Evolutionary conservation across 345 rosid genomes (phyloP).

Genomic region (Corchorus capsularis): DNA sequence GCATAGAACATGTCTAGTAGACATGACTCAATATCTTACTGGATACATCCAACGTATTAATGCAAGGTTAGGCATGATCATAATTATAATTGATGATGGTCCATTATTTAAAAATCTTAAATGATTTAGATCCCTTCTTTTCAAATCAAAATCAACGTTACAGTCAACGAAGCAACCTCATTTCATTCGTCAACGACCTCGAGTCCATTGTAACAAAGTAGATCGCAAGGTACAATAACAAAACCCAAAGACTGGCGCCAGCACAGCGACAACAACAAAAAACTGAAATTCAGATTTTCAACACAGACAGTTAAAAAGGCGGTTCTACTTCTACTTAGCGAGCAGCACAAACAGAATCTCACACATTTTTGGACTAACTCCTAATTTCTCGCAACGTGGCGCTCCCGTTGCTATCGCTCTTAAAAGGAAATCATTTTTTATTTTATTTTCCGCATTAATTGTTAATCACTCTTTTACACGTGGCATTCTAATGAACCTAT

Average conservation of each 20-base stretch:
- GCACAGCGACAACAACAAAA: neutral
- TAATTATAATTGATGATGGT: neutral
- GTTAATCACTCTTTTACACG: neutral
- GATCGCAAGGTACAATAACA: neutral
- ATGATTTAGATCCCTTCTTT: neutral
- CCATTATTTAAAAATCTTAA: neutral
- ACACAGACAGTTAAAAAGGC: conserved; percentile 5
- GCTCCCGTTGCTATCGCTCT: neutral
- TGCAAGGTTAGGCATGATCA: neutral
- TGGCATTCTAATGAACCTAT: conserved; percentile 12
- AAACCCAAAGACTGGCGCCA: neutral
- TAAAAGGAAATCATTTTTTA: neutral
- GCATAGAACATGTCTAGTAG: neutral
- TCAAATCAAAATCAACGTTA: neutral
- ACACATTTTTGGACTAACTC: neutral
- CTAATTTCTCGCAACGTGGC: conserved; percentile 31
- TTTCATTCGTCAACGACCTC: too few relatives aligned
- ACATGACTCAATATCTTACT: neutral
- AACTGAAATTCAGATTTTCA: too few relatives aligned
- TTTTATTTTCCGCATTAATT: neutral
- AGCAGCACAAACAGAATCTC: neutral
- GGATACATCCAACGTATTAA: neutral
- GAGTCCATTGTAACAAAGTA: neutral
- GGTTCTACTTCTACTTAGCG: neutral
- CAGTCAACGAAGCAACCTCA: neutral